phyloP scores from a whole-genome alignment of 345 rosid species.

The Boechera retrofracta region DNA sequence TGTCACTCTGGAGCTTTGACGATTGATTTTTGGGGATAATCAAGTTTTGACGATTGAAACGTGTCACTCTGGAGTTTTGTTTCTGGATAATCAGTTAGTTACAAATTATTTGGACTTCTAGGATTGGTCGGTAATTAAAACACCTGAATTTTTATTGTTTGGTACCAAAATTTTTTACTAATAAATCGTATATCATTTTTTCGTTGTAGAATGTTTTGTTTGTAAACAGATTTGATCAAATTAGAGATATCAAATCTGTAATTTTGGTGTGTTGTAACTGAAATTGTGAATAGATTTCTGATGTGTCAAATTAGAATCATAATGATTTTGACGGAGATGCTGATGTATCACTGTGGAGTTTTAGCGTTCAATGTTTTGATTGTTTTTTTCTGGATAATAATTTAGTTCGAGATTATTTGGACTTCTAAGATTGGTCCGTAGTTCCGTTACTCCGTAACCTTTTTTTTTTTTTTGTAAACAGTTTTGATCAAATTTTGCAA shows the following conservation, averaged over 20 bases:
- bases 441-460: too few relatives aligned
- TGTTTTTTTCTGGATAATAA: too few relatives aligned
- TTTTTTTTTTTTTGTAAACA: too few relatives aligned
- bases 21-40: not conserved
- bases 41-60: not conserved
- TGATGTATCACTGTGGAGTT: too few relatives aligned
- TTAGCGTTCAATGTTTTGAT: too few relatives aligned
- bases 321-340: too few relatives aligned
- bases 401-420: too few relatives aligned
- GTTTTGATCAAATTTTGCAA: too few relatives aligned
- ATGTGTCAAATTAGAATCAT: too few relatives aligned
- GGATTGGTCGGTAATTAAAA: constrained; percentile 6
- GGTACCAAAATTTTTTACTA: not conserved
- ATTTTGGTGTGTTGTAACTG: not conserved
- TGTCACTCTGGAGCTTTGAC: constrained; percentile 67
- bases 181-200: not conserved
- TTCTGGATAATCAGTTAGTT: not conserved
- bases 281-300: not conserved
- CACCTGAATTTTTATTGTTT: not conserved
- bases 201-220: not conserved
- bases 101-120: not conserved
- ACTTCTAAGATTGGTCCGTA: too few relatives aligned
- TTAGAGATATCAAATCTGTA: not conserved
- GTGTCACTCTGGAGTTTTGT: constrained; percentile 63
- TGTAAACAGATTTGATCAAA: not conserved